Evolutionary conservation across 1,284 basidiomycete species (phyloP), one percentile per base, ranked within the genome.

Genomic region (Irpex lacteus): DNA sequence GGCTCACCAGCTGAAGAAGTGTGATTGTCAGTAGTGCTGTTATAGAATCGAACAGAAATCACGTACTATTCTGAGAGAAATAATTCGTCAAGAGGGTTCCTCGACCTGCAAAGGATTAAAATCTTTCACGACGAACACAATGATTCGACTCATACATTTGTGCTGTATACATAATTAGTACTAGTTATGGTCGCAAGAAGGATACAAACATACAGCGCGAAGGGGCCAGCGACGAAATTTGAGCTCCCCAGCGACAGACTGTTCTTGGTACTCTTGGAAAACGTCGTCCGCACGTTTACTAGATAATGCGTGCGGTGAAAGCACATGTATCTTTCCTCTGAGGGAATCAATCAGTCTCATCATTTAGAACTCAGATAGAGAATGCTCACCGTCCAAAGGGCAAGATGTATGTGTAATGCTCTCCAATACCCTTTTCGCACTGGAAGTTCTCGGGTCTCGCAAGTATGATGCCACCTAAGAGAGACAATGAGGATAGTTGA

Each of bases 11-110:
- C 90, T 92, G 21, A 47, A 13, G 19, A 60, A 15, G 19, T 21
- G 38, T 19, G 15, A 34, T 21, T 1, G 34, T 26, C 1, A 1
- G 15, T 40, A 15, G 8, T 8, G 11, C 8, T 32, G n/a, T 59
- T 9, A 9, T 21, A n/a, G n/a, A 34, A n/a, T 36, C 7, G 11
- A n/a, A 15, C 18, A 21, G 15, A 13, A 26, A 13, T n/a, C 11
- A 76, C 86, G 72, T 70, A 91, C 90, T 85, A 66, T 93, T 93
- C 67, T 93, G 91, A 9, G 91, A 92, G 70, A 92, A 93, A 71
- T 93, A 93, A 70, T 91, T 89, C 5, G 90, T 88, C 56, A 92
- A 76, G 15, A 92, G 74, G 2, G 80, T 75, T 5, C 91, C 90
- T 59, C 89, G 84, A 69, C 85, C 90, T 92, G 59, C 18, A 60